Conservation (phyloP, 805 yeast genomes). For the Monosporozyma yasuniensis region DNA sequence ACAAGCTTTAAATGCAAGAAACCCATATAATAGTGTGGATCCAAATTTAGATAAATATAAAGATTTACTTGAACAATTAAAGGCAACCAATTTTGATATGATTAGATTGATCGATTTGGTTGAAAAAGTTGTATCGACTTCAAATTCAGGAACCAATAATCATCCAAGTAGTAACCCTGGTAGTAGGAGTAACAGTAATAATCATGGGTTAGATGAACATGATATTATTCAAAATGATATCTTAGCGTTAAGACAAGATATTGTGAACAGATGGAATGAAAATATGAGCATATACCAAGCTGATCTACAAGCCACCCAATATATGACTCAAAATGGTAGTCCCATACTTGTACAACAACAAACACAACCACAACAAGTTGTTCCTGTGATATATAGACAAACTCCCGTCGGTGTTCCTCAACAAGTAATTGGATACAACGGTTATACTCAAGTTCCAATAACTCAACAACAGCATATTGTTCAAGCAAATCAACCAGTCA, state of each 20-base stretch:
- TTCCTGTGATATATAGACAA: neutral
- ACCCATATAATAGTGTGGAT: neutral
- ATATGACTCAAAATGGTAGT: neutral
- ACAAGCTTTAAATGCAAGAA: neutral
- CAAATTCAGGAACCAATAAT: neutral
- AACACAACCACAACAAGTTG: slow-evolving; percentile 3
- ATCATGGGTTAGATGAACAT: neutral
- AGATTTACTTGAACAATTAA: slow-evolving; percentile 3
- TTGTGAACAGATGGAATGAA: neutral
- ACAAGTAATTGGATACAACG: neutral
- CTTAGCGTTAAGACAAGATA: neutral
- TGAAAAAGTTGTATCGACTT: slow-evolving; percentile 1
- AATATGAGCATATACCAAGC: neutral
- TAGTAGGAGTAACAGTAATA: neutral
- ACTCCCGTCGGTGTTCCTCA: neutral
- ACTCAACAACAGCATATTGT: slow-evolving; percentile 4
- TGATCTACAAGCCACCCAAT: neutral
- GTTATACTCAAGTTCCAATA: neutral
- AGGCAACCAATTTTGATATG: slow-evolving; percentile 8
- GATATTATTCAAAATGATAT: neutral
- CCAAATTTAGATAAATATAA: neutral
- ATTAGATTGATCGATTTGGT: slow-evolving; percentile 6
- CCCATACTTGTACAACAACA: slow-evolving; percentile 1
- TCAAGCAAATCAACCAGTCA: slow-evolving; percentile 1
- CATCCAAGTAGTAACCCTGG: neutral